Evolutionary conservation across 345 rosid genomes (phyloP), one percentile per base, ranked within the genome.

Genomic region (Jatropha curcas): DNA sequence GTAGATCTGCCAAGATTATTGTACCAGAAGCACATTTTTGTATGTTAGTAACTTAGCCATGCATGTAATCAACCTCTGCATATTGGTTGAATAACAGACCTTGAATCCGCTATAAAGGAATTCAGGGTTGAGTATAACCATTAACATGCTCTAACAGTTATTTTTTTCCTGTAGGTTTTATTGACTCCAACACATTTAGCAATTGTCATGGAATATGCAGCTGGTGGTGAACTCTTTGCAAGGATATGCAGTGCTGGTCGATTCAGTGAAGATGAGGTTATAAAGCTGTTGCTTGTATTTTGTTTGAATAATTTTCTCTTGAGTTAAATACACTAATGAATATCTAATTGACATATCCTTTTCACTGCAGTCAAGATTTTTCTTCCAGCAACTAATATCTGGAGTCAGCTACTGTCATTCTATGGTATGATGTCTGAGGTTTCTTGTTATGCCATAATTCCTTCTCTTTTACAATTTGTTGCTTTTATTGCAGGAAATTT

Each of bases 351-450:
- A 28, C 19, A 53, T 17, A 72, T 37, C 33, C 30, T 33, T 72
- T 55, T 34, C 14, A 6, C 30, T 55, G 28, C 78, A 91, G 94
- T 86, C 92, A 55, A 85, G 97, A 68, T 91, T 89, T 83, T 91
- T 91, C 90, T 86, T 91, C 79, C 97, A 91, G 84, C 97, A 91
- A 79, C 88, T 91, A 61, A 88, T 89, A 76, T 91, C 97, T 65
- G 94, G 97, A 63, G 97, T 91, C 84, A 91, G 97, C 87, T 91
- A 88, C 81, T 91, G 94, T 57, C 97, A 91, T 81, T 84, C 86
- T 73, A 91, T 89, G 94, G 97, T 91, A 86, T 67, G 69, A 31
- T 60, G 57, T 25, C 53, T 51, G 7, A 41, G 37, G 39, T 17
- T 46, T 51, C 46, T 59, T 10, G 31, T 16, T 50, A 8, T n/a